Percentiles rank a stretch among this genome's conserved stretches.
phyloP scores from a whole-genome alignment of 2,329 filamentous ascomycete genomes.

The Sphaerulina vaccinii region DNA sequence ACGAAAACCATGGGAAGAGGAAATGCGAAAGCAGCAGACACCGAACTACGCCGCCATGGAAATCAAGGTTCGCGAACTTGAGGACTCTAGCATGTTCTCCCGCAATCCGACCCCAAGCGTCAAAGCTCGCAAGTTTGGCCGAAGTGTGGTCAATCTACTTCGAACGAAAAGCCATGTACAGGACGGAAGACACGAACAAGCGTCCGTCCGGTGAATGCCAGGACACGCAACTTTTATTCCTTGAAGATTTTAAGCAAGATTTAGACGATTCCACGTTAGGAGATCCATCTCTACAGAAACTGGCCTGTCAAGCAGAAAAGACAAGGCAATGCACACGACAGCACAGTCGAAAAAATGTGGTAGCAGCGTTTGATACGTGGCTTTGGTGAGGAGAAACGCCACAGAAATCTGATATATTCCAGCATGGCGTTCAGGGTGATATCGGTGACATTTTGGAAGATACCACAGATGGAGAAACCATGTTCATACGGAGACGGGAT shows the following conservation, averaged over 20 bases:
- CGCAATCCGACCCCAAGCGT: constrained; percentile 34
- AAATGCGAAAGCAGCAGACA: constrained; percentile 31
- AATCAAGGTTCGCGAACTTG: constrained; percentile 34
- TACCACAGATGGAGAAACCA: not conserved
- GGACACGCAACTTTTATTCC: too few relatives aligned
- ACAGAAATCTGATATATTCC: too few relatives aligned
- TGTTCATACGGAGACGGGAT: not conserved
- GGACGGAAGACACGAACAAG: constrained; percentile 18
- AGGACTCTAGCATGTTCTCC: constrained; percentile 28
- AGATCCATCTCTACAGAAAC: too few relatives aligned
- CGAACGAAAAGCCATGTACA: constrained; percentile 32
- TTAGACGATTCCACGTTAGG: too few relatives aligned
- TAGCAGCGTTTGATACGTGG: not conserved
- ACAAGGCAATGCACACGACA: too few relatives aligned
- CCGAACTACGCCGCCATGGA: constrained; percentile 29
- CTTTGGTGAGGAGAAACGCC: too few relatives aligned
- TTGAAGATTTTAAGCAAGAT: too few relatives aligned
- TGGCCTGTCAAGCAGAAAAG: not conserved
- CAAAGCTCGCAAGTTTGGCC: constrained; percentile 36
- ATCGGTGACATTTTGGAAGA: constrained; percentile 4
- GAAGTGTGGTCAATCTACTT: constrained; percentile 37
- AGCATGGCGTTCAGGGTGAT: not conserved
- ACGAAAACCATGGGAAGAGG: constrained; percentile 36
- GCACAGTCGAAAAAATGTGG: not conserved
- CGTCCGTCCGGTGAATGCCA: constrained; percentile 3